Evolutionary conservation across 441 rosid species (phyloP).

Genomic region (Capsella rubella): DNA sequence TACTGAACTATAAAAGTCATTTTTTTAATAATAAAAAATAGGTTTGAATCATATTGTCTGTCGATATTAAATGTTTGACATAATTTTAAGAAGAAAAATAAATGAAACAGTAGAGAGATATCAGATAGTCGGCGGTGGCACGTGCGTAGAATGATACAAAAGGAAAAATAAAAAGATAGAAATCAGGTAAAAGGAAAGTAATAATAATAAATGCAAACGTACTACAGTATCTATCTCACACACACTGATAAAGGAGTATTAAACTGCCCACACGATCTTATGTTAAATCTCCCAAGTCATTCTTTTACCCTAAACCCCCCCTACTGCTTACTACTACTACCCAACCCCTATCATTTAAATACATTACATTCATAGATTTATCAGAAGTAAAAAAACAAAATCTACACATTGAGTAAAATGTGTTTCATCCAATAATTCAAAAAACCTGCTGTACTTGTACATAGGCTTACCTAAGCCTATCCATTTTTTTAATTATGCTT

Average conservation of each 20-base stretch:
- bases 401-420: not conserved
- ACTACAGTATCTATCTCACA: constrained; percentile 39
- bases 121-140: constrained; percentile 45
- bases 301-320: constrained; percentile 38
- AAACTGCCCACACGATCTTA: constrained; percentile 46
- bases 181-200: constrained; percentile 27
- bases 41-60: not conserved
- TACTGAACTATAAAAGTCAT: not conserved
- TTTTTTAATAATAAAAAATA: not conserved
- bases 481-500: constrained; percentile 1
- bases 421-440: constrained; percentile 45
- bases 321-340: constrained; percentile 6
- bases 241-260: constrained; percentile 26
- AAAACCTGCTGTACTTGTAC: constrained; percentile 39
- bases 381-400: not conserved
- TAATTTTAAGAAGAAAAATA: not conserved
- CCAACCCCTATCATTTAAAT: not conserved
- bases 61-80: not conserved
- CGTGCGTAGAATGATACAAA: constrained; percentile 37
- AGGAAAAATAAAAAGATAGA: not conserved
- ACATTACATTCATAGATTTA: not conserved
- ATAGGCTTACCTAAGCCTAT: constrained; percentile 48
- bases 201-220: constrained; percentile 39
- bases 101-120: constrained; percentile 26
- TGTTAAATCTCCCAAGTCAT: constrained; percentile 44